Base-by-base conservation (phyloP, 352 stramenopile genomes). In the Phytopythium helicoides region DNA sequence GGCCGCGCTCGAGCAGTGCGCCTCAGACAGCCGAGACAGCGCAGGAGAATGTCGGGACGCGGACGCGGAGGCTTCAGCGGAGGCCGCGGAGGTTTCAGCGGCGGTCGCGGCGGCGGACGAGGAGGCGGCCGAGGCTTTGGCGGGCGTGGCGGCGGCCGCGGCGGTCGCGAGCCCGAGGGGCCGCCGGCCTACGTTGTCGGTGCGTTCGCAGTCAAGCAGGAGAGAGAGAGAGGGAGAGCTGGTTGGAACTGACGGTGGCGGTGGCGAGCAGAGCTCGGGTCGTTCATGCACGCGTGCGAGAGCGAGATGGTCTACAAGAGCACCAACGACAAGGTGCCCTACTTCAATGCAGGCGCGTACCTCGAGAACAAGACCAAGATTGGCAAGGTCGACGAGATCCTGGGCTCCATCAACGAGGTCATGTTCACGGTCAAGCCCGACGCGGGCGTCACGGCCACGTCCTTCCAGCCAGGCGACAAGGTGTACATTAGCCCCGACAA, bases 361-460 rank as follows among this genome's bases (percentile, higher is more conserved):
- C 80, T 99, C 3, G 94, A 99, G 68, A 99, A 99, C 83, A 99
- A 99, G 81, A 98, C 93, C 57, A 97, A 98, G 66, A 98, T 99
- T 60, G 97, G 97, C 58, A 99, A 99, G 70, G 86, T 99, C 23
- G 97, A 99, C 72, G 97, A 99, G 79, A 98, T 99, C 67, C 88
- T 99, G 39, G 97, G 96, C 38, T 96, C 95, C 42, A 97, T 99
- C 57, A 96, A 98, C 60, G 81, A 98, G 47, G 87, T 97, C 50
- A 93, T 94, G 78, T 98, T 99, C 72, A 99, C 95, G 38, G 77
- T 99, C 42, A 99, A 99, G 70, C 94, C 96, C 28, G 95, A 98
- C 58, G 65, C 95, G 21, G 96, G 96, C 48, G 91, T 99, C 34
- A 85, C 93, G 47, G 90, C 91, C 5, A 95, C 89, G 21, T 98